phyloP scores from a whole-genome alignment of 345 rosid species.

The Hypericum perforatum region DNA sequence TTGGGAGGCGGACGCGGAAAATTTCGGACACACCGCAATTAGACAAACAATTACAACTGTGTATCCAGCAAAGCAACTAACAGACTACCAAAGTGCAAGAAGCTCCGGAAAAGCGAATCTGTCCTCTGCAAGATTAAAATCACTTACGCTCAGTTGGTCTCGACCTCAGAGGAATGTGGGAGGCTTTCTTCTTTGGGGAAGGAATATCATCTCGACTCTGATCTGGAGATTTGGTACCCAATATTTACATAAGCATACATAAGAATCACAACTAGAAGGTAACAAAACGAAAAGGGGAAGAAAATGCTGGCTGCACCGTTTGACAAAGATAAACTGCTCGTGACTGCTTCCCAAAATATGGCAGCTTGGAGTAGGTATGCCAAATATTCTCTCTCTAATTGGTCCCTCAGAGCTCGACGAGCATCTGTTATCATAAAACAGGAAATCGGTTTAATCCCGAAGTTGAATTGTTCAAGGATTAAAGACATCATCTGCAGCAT shows the following conservation, averaged over 20 bases:
- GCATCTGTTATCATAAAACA: slow-evolving; percentile 30
- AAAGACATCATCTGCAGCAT: background rate
- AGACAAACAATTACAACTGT: background rate
- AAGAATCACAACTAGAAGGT: background rate
- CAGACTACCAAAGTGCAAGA: too few relatives aligned
- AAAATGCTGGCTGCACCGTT: slow-evolving; percentile 26
- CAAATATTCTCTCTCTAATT: slow-evolving; percentile 54
- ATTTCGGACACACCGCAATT: too few relatives aligned
- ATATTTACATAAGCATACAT: slow-evolving; percentile 6
- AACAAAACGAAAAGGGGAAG: slow-evolving; percentile 1
- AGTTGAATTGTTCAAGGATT: background rate
- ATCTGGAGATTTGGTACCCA: slow-evolving; percentile 28
- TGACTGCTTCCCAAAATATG: slow-evolving; percentile 62
- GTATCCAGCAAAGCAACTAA: background rate
- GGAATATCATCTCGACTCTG: slow-evolving; percentile 17
- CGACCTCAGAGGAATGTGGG: slow-evolving; percentile 56
- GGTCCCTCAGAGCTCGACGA: slow-evolving; percentile 37
- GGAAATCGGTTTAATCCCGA: background rate
- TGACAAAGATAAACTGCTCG: slow-evolving; percentile 32
- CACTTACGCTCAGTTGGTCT: slow-evolving; percentile 89
- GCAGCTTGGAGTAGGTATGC: slow-evolving; percentile 59
- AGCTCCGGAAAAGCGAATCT: background rate
- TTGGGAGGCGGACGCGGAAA: too few relatives aligned
- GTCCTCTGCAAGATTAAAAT: background rate
- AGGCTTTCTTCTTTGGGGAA: slow-evolving; percentile 32